Percentiles rank a stretch among this genome's conserved stretches.
phyloP scores from a whole-genome alignment of 768 basidiomycete genomes.

The Russula dissimulans region DNA sequence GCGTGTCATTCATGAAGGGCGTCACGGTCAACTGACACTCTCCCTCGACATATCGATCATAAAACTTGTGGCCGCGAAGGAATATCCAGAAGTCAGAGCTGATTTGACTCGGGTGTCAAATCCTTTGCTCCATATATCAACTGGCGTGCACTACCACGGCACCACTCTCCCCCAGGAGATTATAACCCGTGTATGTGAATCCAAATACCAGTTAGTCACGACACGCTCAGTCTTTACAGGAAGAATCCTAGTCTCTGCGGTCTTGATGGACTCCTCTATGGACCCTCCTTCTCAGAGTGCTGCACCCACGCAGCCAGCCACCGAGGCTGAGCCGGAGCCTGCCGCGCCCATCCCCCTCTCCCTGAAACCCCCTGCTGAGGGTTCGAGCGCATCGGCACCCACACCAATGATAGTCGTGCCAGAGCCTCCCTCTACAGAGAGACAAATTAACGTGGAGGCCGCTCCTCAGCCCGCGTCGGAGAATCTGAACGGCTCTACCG shows the following conservation, averaged over 20 bases:
- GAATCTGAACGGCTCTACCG: constrained; percentile 14
- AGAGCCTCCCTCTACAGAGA: neutral
- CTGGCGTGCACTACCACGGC: neutral
- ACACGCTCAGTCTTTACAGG: neutral
- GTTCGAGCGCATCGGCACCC: neutral
- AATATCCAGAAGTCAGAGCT: too few relatives aligned
- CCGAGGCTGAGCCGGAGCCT: neutral
- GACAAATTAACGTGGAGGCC: neutral
- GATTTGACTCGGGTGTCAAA: too few relatives aligned
- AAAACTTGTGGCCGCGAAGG: too few relatives aligned
- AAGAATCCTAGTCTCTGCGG: neutral
- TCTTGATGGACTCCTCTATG: neutral
- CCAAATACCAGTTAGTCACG: neutral
- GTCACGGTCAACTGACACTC: too few relatives aligned
- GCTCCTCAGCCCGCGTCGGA: constrained; percentile 2
- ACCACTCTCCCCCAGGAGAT: neutral
- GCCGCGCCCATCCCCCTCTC: neutral
- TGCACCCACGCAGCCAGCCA: neutral
- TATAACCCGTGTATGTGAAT: neutral
- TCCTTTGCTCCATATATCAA: neutral
- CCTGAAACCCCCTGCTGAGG: neutral
- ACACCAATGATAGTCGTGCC: neutral
- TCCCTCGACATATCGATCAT: too few relatives aligned
- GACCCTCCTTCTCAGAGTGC: neutral
- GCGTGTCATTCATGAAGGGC: too few relatives aligned